Evolutionary conservation across 148 eudicot genomes (phyloP).

Genomic region (Vaccinium myrtillus): DNA sequence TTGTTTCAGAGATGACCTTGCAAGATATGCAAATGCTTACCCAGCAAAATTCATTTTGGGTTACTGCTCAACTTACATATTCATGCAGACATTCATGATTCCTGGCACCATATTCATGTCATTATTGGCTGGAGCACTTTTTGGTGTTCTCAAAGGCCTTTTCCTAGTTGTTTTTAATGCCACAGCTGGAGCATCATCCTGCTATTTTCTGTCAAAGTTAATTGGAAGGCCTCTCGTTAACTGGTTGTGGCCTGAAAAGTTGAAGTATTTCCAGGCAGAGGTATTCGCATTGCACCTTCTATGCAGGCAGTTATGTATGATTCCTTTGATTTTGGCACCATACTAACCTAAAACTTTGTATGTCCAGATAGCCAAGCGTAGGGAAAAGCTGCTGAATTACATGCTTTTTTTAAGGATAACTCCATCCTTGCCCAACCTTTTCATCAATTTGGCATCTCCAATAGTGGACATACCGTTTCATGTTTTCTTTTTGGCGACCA

Average conservation of each 20-base stretch:
- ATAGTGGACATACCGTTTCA: conserved; percentile 93
- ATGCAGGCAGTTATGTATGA: background rate
- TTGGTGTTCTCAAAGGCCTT: conserved; percentile 86
- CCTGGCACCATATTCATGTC: conserved; percentile 99
- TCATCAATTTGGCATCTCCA: conserved; percentile 93
- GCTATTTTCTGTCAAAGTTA: conserved; percentile 77
- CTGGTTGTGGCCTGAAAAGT: conserved; percentile 92
- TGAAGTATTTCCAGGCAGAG: conserved; percentile 80
- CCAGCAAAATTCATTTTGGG: conserved; percentile 90
- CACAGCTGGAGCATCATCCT: conserved; percentile 88
- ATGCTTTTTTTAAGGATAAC: conserved; percentile 81
- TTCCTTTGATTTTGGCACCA: background rate
- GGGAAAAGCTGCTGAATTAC: conserved; percentile 71
- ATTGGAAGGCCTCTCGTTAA: conserved; percentile 83
- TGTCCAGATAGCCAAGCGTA: conserved; percentile 72
- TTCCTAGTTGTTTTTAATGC: conserved; percentile 82
- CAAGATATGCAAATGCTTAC: conserved; percentile 65
- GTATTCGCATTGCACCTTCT: conserved; percentile 28
- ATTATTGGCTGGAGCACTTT: conserved; percentile 94
- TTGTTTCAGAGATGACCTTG: conserved; percentile 76
- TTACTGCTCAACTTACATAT: conserved; percentile 94
- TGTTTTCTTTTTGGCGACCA: conserved; percentile 78
- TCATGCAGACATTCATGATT: conserved; percentile 99
- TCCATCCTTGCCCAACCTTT: conserved; percentile 86
- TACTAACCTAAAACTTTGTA: conserved; percentile 1